phyloP scores from a whole-genome alignment of 495 filamentous ascomycete species.

The Neurospora pannonica region DNA sequence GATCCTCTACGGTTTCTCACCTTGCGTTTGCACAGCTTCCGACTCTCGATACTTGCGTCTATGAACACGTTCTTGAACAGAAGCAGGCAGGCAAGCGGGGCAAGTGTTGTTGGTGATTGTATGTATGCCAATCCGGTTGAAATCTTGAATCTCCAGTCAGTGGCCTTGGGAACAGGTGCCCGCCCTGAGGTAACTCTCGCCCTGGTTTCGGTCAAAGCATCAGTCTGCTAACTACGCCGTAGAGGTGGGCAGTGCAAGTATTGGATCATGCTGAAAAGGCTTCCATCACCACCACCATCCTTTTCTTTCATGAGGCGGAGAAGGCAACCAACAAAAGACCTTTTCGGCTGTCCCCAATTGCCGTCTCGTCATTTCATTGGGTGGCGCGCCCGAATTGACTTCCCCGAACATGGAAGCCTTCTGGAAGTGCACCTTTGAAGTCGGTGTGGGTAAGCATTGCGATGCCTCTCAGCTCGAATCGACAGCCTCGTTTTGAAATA shows the following conservation, averaged over 20 bases:
- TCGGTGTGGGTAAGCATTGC: not conserved
- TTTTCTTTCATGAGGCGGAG: not conserved
- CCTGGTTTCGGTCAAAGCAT: not conserved
- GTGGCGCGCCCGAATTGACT: not conserved
- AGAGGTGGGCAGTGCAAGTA: not conserved
- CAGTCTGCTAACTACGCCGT: not conserved
- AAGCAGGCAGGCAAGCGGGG: not conserved
- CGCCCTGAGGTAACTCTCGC: not conserved
- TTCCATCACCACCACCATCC: too few relatives aligned
- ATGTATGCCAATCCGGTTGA: not conserved
- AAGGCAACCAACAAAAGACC: not conserved
- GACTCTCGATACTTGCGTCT: not conserved
- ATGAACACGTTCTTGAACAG: not conserved
- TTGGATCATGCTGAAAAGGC: not conserved
- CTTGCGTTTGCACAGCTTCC: not conserved
- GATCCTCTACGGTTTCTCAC: not conserved
- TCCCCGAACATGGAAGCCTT: not conserved
- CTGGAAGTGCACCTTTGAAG: not conserved
- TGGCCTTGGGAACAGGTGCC: not conserved
- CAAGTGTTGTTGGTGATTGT: not conserved
- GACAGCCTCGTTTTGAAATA: not conserved
- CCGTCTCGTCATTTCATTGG: not conserved
- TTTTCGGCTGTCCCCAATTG: not conserved
- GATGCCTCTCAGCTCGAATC: not conserved
- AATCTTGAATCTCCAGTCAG: too few relatives aligned